Evolutionary conservation across 805 yeast species (phyloP), one percentile per base, ranked within the genome.

Genomic region (Candida nitratophila): DNA sequence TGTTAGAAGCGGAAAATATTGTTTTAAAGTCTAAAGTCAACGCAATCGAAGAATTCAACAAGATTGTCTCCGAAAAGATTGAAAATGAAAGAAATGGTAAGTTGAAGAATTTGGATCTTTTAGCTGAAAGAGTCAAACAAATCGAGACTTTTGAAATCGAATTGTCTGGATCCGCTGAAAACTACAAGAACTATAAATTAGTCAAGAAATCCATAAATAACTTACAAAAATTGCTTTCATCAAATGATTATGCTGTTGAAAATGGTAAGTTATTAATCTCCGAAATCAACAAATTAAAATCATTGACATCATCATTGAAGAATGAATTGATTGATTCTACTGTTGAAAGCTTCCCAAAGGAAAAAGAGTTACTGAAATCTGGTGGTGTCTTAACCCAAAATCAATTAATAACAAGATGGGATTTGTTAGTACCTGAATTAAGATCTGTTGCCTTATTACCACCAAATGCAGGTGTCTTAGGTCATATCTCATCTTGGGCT

Each of bases 401-500:
- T 24, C 96, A 89, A 66, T 71, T 89, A 39, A 74, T 83, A 48
- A 72, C 85, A 35, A 80, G 95, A 56, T 87, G 96, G 86, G 77
- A 80, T 50, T 68, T 81, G 43, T 73, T 93, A 47, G 81, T 76
- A 20, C 93, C 95, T 15, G 96, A 91, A 66, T 77, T 93, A 59
- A 82, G 96, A 64, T 79, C 88, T 27, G 90, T 95, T 8, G 81
- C 96, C 4, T 69, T 93, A 54, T 76, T 90, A 49, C 97, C 98
- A 44, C 95, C 95, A 54, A 86, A 91, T 58, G 96, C 99, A 22
- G 99, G 99, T 58, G 76, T 93, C 44, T 76, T 91, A 54, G 98
- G 96, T 27, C 96, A 93, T 64, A 63, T 89, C 37, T 76, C 95
- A 7, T 90, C 98, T 16, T 71, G 74, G 51, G 44, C 88, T 9